Percentiles rank a stretch among this genome's conserved stretches.
Conservation (phyloP, 371 early-diverging fungal species). For the Circinella umbellata region DNA sequence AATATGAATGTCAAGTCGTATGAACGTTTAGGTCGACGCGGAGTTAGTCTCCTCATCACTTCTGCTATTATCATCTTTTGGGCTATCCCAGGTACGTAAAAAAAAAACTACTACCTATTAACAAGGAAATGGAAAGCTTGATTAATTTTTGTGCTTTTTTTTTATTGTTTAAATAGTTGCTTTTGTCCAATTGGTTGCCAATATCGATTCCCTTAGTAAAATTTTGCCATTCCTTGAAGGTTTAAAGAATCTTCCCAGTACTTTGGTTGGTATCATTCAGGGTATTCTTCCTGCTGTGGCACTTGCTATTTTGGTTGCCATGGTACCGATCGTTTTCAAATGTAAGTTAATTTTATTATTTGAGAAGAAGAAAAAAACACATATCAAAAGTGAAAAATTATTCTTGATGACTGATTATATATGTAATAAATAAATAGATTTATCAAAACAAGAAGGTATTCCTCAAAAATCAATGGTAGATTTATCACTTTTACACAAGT, state of each 20-base stretch:
- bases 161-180: slow-evolving; percentile 31
- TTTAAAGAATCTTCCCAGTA: slow-evolving; percentile 35
- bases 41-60: slow-evolving; percentile 50
- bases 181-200: slow-evolving; percentile 68
- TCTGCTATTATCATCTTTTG: slow-evolving; percentile 71
- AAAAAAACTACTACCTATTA: neutral
- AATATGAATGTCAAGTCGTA: slow-evolving; percentile 70
- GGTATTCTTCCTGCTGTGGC: slow-evolving; percentile 82
- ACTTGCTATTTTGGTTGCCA: slow-evolving; percentile 71
- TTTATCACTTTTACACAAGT: slow-evolving; percentile 64
- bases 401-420: too few species aligned
- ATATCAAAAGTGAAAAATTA: too few species aligned
- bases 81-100: slow-evolving; percentile 62
- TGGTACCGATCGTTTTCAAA: slow-evolving; percentile 75
- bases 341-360: slow-evolving; percentile 25
- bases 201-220: slow-evolving; percentile 60
- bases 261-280: slow-evolving; percentile 68
- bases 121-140: neutral
- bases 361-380: too few species aligned
- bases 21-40: slow-evolving; percentile 60
- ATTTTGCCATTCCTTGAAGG: slow-evolving; percentile 52
- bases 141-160: neutral
- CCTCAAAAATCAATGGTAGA: slow-evolving; percentile 67
- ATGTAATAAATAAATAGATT: slow-evolving; percentile 15
- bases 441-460: slow-evolving; percentile 75